A percentile compares a stretch with the other conserved stretches of the same genome.
Evolutionary conservation across 2,329 filamentous ascomycete species (phyloP).

Genomic region (Alternaria viburni): DNA sequence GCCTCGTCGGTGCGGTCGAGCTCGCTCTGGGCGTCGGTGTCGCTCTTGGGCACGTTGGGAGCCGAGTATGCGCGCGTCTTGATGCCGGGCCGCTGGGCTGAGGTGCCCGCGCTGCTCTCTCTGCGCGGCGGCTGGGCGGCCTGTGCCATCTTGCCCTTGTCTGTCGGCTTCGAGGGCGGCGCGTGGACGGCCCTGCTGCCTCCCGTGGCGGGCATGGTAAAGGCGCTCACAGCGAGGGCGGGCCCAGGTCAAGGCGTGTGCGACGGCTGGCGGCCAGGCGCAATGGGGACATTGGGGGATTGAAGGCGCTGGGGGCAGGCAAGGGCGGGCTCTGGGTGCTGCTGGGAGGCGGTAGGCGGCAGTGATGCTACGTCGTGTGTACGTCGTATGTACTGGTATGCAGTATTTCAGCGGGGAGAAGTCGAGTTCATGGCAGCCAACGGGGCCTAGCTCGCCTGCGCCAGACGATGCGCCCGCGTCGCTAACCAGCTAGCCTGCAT

Average conservation of each 20-base stretch:
- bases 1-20: slow-evolving; percentile 64
- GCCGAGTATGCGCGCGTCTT: slow-evolving; percentile 49
- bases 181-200: slow-evolving; percentile 20
- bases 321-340: neutral
- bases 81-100: slow-evolving; percentile 36
- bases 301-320: neutral
- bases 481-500: neutral
- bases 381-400: neutral
- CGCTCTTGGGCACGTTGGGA: slow-evolving; percentile 40
- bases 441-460: neutral
- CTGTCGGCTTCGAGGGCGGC: slow-evolving; percentile 20
- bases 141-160: slow-evolving; percentile 37
- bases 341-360: too few species aligned
- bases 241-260: slow-evolving; percentile 19
- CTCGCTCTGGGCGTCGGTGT: slow-evolving; percentile 24
- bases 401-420: slow-evolving; percentile 5
- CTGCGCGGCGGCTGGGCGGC: slow-evolving; percentile 29
- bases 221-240: slow-evolving; percentile 11
- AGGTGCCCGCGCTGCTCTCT: slow-evolving; percentile 19
- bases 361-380: neutral
- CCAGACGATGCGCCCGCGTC: neutral
- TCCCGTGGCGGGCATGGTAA: slow-evolving; percentile 24
- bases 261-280: slow-evolving; percentile 29
- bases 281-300: slow-evolving; percentile 23
- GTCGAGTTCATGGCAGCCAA: neutral